phyloP scores from a whole-genome alignment of 2,329 filamentous ascomycete genomes.

The Curvularia lunata region DNA sequence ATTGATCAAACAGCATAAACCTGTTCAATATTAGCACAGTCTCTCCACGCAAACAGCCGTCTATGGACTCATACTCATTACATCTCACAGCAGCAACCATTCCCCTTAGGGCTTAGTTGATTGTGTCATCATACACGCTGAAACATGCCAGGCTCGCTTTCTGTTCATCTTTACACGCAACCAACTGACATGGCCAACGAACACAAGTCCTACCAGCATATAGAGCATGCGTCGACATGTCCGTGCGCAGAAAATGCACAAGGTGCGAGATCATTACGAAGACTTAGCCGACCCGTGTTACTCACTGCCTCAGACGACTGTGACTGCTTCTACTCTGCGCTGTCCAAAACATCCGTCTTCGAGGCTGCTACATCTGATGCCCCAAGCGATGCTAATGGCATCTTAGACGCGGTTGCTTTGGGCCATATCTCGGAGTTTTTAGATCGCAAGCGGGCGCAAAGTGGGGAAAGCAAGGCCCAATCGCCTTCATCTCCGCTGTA shows the following conservation, averaged over 20 bases:
- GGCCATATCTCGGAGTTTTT: conserved; percentile 16
- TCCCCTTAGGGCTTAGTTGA: conserved; percentile 8
- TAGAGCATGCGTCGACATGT: conserved; percentile 20
- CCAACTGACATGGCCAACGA: conserved; percentile 7
- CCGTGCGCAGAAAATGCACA: conserved; percentile 9
- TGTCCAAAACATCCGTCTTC: conserved; percentile 19
- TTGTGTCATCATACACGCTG: conserved; percentile 5
- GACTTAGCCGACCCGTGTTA: neutral
- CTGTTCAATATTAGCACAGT: neutral
- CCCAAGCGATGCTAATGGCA: conserved; percentile 6
- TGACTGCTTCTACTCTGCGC: conserved; percentile 21
- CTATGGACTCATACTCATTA: neutral
- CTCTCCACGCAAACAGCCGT: neutral
- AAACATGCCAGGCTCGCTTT: conserved; percentile 1
- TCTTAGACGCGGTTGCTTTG: conserved; percentile 16
- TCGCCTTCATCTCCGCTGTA: conserved; percentile 8
- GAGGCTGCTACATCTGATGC: conserved; percentile 14
- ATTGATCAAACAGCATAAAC: neutral
- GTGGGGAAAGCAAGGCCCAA: neutral
- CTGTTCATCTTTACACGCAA: neutral
- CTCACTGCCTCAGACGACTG: conserved; percentile 12
- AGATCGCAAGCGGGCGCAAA: neutral
- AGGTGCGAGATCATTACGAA: conserved; percentile 12
- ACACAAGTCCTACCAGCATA: conserved; percentile 12
- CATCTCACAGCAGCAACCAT: conserved; percentile 1